Evolutionary conservation across 805 yeast species (phyloP), one percentile per base, ranked within the genome.

Genomic region (Kluyveromyces nonfermentans): DNA sequence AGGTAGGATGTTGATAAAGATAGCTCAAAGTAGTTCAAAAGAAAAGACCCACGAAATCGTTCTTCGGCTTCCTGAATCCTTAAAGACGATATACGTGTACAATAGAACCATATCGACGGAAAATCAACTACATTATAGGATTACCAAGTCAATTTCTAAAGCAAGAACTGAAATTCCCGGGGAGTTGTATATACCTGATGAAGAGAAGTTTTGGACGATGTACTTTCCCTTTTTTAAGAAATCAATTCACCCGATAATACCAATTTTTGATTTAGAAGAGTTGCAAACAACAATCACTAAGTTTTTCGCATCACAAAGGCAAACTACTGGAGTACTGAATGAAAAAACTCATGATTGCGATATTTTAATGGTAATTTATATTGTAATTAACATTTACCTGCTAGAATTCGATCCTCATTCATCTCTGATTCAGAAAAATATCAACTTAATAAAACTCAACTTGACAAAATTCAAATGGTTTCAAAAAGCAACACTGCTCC

Each of bases 401-500:
- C 14, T 38, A 10, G 41, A 38, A 10, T 38, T 38, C 20, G 34
- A 38, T 15, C 22, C 41, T 16, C 34, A 28, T 30, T 18, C 19
- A 14, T 15, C 14, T n/a, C 7, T 38, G 25, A 38, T 38, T 19
- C 41, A 38, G 20, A 21, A 38, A 7, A 33, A 38, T 18, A 38
- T 38, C 22, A 31, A 38, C n/a, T 14, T 38, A 10, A 38, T 38
- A 9, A 38, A 38, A 15, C 14, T 15, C 6, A 19, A 21, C 34
- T 9, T 38, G 22, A 9, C 18, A 14, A 7, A 50, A 36, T 51
- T 46, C 46, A 60, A 59, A 41, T 41, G 51, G 15, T 43, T 57
- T 4, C 47, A 62, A 36, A 61, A 61, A 45, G 54, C 58, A 40
- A 58, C 63, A 1, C 31, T 61, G 18, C 35, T 54, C 35, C 61